Evolutionary conservation across 169 alveolate species (phyloP).

Genomic region (Babesia gibsoni): DNA sequence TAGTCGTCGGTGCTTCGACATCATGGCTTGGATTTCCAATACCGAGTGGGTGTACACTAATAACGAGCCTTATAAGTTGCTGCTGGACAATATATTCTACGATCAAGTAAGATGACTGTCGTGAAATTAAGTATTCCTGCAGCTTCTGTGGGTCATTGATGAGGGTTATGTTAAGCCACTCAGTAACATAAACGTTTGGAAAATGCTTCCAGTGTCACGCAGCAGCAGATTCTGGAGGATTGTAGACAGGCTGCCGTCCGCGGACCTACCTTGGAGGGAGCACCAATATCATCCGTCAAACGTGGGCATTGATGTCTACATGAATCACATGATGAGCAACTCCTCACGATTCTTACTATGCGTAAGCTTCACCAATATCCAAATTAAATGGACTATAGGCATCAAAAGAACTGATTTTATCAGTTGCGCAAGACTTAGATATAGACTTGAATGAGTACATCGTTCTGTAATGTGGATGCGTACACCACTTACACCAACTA

Average conservation of each 20-base stretch:
- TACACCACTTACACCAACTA: not conserved
- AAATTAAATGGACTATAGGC: not conserved
- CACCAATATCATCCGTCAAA: too few species aligned
- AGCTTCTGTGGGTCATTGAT: slow-evolving; percentile 33
- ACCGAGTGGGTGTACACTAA: slow-evolving; percentile 38
- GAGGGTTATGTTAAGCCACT: slow-evolving; percentile 51
- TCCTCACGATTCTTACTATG: slow-evolving; percentile 21
- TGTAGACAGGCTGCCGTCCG: not conserved
- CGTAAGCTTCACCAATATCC: slow-evolving; percentile 10
- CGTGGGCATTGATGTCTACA: not conserved
- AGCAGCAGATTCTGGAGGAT: slow-evolving; percentile 29
- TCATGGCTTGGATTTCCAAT: slow-evolving; percentile 26
- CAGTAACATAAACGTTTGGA: not conserved
- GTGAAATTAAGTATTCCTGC: not conserved
- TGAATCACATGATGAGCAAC: slow-evolving; percentile 12
- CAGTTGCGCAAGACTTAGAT: slow-evolving; percentile 15
- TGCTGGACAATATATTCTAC: slow-evolving; percentile 20
- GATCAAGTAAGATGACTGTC: slow-evolving; percentile 9
- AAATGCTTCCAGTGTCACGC: slow-evolving; percentile 4
- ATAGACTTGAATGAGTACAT: slow-evolving; percentile 15
- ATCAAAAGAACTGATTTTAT: slow-evolving; percentile 19
- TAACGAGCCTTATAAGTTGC: not conserved
- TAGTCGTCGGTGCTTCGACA: slow-evolving; percentile 17
- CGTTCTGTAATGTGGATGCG: not conserved
- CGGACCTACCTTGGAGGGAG: slow-evolving; percentile 28